A percentile compares a stretch with the other conserved stretches of the same genome.
Evolutionary conservation across 2,329 filamentous ascomycete genomes (phyloP).

Genomic region (Macrophomina tecta): DNA sequence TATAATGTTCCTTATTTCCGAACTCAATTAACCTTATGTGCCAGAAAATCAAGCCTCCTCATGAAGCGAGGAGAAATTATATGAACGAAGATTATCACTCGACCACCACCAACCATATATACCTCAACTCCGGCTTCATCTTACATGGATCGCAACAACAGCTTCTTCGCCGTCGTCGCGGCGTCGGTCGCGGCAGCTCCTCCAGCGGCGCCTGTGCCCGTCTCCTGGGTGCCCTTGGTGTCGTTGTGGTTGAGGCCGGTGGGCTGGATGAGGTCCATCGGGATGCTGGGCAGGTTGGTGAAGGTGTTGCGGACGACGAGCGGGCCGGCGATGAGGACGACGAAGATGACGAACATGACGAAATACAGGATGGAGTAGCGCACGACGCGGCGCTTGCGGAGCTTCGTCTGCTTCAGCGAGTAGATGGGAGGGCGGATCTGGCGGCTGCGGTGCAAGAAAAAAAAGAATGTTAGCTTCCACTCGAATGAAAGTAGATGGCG

Average conservation of each 20-base stretch:
- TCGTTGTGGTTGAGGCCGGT: constrained; percentile 68
- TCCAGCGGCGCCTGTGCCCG: constrained; percentile 49
- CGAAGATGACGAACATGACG: constrained; percentile 78
- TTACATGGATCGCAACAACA: neutral
- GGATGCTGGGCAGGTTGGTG: constrained; percentile 50
- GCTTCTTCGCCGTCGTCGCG: neutral
- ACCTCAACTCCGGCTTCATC: no score
- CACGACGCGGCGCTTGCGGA: constrained; percentile 88
- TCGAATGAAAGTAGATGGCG: constrained; percentile 27
- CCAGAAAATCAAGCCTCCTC: no score
- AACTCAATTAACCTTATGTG: no score
- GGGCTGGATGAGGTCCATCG: constrained; percentile 72
- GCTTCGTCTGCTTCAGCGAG: constrained; percentile 97
- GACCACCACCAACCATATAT: no score
- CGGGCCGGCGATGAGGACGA: constrained; percentile 80
- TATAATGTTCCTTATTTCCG: no score
- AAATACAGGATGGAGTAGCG: constrained; percentile 98
- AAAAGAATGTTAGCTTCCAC: no score
- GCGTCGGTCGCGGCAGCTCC: constrained; percentile 28
- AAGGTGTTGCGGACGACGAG: constrained; percentile 71
- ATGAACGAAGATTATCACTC: no score
- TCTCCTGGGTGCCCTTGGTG: constrained; percentile 54
- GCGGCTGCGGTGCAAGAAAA: constrained; percentile 63
- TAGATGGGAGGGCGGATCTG: constrained; percentile 99
- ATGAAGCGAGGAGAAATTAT: no score